phyloP scores from a whole-genome alignment of 225 moss, liverwort and hornwort species.

The Bryoerythrophyllum caledonicum region DNA sequence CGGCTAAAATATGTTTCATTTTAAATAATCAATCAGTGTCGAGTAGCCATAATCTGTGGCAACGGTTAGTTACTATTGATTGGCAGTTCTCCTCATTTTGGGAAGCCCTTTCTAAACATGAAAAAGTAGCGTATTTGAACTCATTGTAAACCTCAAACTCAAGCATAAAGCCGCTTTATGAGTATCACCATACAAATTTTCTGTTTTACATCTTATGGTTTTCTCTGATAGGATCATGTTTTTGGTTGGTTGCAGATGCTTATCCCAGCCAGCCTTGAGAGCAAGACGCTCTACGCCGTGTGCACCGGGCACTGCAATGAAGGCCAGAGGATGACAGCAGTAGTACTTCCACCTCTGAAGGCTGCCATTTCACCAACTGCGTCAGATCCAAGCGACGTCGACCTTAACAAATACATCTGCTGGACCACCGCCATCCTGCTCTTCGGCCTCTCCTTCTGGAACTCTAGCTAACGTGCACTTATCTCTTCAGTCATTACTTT shows the following conservation, averaged over 20 bases:
- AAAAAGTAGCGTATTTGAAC: too few relatives aligned
- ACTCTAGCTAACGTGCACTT: slow-evolving; percentile 9
- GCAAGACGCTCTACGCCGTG: slow-evolving; percentile 14
- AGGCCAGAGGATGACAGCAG: slow-evolving; percentile 25
- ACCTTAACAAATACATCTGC: slow-evolving; percentile 32
- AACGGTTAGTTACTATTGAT: not conserved
- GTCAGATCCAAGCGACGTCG: slow-evolving; percentile 19
- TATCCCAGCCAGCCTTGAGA: not conserved
- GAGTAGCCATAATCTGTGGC: not conserved
- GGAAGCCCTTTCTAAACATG: too few relatives aligned
- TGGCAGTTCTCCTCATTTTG: too few relatives aligned
- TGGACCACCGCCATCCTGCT: slow-evolving; percentile 38
- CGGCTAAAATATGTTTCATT: too few relatives aligned
- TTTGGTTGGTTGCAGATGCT: slow-evolving; percentile 15
- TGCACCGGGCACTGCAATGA: slow-evolving; percentile 28
- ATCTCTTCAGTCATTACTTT: not conserved
- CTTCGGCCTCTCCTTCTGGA: slow-evolving; percentile 29
- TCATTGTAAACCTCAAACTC: too few relatives aligned
- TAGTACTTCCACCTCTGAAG: not conserved
- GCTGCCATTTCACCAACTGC: not conserved
- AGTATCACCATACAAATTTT: too few relatives aligned
- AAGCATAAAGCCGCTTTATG: too few relatives aligned
- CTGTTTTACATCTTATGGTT: not conserved
- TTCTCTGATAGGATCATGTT: not conserved
- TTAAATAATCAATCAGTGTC: not conserved